Percentiles rank a stretch among this genome's conserved stretches.
These are phyloP conservation scores for Bipolaris gigantea DNA, from an alignment of 2,329 filamentous ascomycete genomes.

Conservation along the genomic window DNA sequence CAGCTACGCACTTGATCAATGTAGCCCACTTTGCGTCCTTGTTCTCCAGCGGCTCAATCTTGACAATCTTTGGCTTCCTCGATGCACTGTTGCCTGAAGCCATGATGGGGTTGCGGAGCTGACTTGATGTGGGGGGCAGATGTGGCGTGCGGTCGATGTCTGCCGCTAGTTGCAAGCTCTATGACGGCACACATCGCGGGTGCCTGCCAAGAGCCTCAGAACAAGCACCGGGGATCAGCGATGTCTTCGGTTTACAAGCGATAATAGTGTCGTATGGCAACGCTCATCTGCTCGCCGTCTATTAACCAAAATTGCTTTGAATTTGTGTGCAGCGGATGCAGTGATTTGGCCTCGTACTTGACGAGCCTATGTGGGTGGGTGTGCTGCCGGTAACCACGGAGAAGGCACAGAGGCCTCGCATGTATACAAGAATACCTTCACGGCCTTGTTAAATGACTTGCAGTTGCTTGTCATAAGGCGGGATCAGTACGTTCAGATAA, in stretches of 20 bases:
- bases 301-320: background rate
- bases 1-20: conserved; percentile 39
- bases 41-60: conserved; percentile 41
- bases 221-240: background rate
- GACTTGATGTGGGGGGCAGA: background rate
- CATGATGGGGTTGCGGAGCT: conserved; percentile 13
- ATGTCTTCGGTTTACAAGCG: background rate
- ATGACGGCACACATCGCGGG: conserved; percentile 17
- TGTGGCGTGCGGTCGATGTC: background rate
- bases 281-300: background rate
- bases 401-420: background rate
- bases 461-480: background rate
- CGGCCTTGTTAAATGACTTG: background rate
- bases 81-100: conserved; percentile 10
- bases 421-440: background rate
- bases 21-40: conserved; percentile 48
- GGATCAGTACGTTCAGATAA: background rate
- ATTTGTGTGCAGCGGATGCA: background rate
- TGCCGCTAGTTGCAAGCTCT: background rate
- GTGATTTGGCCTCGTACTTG: background rate
- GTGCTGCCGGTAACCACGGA: background rate
- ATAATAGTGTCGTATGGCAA: no score
- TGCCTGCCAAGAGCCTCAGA: conserved; percentile 11
- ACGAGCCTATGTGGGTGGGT: background rate
- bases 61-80: conserved; percentile 39